Conservation (phyloP, 1,284 basidiomycete genomes). For the Termitomyces sp. region DNA sequence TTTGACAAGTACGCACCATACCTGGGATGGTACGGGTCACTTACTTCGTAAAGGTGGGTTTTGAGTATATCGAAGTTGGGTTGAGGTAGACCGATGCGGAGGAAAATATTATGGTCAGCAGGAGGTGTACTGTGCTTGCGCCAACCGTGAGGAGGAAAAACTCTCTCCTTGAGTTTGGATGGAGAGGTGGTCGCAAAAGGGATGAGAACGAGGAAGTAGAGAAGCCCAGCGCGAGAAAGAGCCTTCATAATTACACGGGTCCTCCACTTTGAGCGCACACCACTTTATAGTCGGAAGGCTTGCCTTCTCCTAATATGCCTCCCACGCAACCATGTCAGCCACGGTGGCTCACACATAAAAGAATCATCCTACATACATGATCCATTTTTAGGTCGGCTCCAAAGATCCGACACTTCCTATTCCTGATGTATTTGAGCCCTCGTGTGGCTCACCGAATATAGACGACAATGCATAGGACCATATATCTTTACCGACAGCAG, state of each 20-base stretch:
- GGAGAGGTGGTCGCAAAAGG: conserved; percentile 16
- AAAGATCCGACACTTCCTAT: not conserved
- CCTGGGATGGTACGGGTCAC: conserved; percentile 54
- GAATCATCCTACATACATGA: not conserved
- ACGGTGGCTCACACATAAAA: not conserved
- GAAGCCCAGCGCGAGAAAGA: conserved; percentile 9
- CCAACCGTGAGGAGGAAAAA: conserved; percentile 50
- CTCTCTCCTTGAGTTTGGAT: conserved; percentile 30
- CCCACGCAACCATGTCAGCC: not conserved
- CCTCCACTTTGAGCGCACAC: not conserved
- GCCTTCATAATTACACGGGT: conserved; percentile 6
- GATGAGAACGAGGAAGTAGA: conserved; percentile 12
- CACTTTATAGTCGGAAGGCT: not conserved
- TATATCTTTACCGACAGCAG: not conserved
- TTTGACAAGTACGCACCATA: conserved; percentile 69
- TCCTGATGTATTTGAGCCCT: not conserved
- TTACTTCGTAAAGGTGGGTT: conserved; percentile 59
- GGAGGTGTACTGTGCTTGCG: conserved; percentile 36
- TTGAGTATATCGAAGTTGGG: conserved; percentile 55
- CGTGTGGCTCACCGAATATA: not conserved
- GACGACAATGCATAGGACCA: not conserved
- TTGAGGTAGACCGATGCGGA: conserved; percentile 66
- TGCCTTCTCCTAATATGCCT: not conserved
- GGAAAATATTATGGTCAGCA: conserved; percentile 43
- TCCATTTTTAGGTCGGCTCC: conserved; percentile 3